These are phyloP conservation scores for Pyrenochaeta sp. DNA, from an alignment of 2,329 filamentous ascomycete genomes.

Conservation along the genomic window DNA sequence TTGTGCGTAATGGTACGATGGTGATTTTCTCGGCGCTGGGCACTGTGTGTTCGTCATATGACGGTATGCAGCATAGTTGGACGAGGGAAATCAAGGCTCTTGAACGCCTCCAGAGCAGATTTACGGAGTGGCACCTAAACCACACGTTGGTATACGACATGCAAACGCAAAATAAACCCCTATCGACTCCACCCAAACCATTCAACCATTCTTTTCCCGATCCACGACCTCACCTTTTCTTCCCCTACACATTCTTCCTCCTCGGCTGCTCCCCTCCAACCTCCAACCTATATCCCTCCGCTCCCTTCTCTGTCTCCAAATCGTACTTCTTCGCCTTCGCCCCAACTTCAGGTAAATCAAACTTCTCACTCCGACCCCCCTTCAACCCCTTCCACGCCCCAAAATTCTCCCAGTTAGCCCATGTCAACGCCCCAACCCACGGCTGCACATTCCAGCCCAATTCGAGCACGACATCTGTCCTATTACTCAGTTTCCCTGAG, in stretches of 20 bases:
- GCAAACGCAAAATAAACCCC: too few species aligned
- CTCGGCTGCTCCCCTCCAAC: conserved; percentile 45
- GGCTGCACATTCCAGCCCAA: conserved; percentile 98
- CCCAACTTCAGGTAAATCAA: conserved; percentile 73
- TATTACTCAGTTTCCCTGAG: conserved; percentile 76
- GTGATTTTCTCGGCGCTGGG: too few species aligned
- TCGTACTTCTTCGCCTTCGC: conserved; percentile 64
- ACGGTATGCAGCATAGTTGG: too few species aligned
- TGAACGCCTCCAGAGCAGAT: too few species aligned
- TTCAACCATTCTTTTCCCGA: neutral
- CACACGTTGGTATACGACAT: too few species aligned
- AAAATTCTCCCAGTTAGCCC: conserved; percentile 65
- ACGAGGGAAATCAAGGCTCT: too few species aligned
- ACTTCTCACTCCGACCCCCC: conserved; percentile 70
- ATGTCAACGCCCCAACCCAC: conserved; percentile 89
- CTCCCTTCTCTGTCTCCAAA: conserved; percentile 58
- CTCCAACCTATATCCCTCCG: conserved; percentile 56
- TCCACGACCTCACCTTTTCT: neutral
- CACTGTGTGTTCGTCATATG: too few species aligned
- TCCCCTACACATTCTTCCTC: conserved; percentile 22
- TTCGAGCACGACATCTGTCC: conserved; percentile 76
- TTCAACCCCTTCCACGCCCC: conserved; percentile 71
- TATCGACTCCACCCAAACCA: too few species aligned
- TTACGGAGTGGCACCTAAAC: too few species aligned
- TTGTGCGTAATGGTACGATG: too few species aligned